Evolutionary conservation across 2,329 filamentous ascomycete genomes (phyloP), one percentile per base, ranked within the genome.

Genomic region (Penicillium sp.): DNA sequence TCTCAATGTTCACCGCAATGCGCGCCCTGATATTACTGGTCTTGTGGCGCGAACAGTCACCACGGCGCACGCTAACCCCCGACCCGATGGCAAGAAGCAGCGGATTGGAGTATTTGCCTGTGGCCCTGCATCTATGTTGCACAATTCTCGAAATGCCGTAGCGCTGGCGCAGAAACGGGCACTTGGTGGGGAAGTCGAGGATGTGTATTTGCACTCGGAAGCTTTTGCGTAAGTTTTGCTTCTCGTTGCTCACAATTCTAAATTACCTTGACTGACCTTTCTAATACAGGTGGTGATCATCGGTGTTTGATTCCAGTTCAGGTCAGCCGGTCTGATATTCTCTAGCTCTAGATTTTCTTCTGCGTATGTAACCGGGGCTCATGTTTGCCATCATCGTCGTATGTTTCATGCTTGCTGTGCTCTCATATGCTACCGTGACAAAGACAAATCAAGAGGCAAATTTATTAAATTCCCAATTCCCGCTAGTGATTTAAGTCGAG

Each of bases 121-220:
- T 63, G 81, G 81, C 0, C 81, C 80, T 3, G 56, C 69, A 41
- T 78, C 73, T 12, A 82, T 82, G 81, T 73, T 81, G 58, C 72
- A 79, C 51, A 79, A 82, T 71, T 76, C 79, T 5, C 71, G 79
- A 1, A 80, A 82, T 65, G 79, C 78, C 2, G 78, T 79, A 15
- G 79, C 79, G 4, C 54, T 60, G n/a, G 75, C 75, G 55, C 79
- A 82, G 60, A 52, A 74, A 54, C 61, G 65, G 8, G 72, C 76
- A 5, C 37, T 81, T 17, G 73, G 61, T 17, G 75, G 72, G 4
- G 66, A 65, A 38, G 51, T 69, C 7, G 67, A 67, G 59, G 75
- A 75, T 34, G 68, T 81, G 2, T 81, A 80, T 68, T 60, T 82
- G 58, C 80, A 82, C 65, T 74, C 76, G 11, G 80, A 82, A 64